Base-by-base conservation (phyloP, 768 basidiomycete species). In the Panellus pusillus region DNA sequence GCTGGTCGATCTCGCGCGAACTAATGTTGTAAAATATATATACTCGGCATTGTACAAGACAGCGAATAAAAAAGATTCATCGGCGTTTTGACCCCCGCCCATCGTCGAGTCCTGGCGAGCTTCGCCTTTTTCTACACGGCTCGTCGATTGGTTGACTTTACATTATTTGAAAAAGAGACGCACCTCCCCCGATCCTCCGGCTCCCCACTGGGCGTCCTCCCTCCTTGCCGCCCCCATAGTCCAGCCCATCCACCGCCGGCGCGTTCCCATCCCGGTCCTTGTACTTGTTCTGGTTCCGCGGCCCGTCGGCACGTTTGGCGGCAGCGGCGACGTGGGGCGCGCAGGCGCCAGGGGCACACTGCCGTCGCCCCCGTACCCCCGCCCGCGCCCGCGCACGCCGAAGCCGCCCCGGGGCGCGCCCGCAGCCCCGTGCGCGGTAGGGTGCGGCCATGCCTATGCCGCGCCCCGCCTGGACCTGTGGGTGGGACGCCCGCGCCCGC, bases 221-320 rank as follows among this genome's bases (percentile, higher is more conserved):
- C 60, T 78, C 77, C 50, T 69, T 74, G 24, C 64, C 79, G 40
- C 85, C 89, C 2, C 89, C 91, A 61, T 93, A 93, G 66, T 93
- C 91, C 63, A 93, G 69, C n/a, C 91, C 91, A 65, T 93, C 91
- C 12, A 91, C 89, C 24, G 89, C 89, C 55, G 89, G 87, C 1
- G 89, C 87, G 63, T 90, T 90, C 14, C 83, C 84, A 64, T 93
- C 91, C 38, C 90, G 79, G 68, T 93, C 91, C 74, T 92, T 93
- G 73, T 93, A 93, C 66, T 91, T 91, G 65, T 89, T 90, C 68
- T 89, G 88, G 67, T 92, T 92, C 40, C 91, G 78, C 12, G 91
- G 91, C 1, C 91, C 91, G 91, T 93, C 1, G 91, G 91, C 17
- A 93, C 91, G 54, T 86, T 86, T 13, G 91, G 90, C 1, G 91